Percentiles rank a stretch among this genome's conserved stretches.
Conservation (phyloP, 495 filamentous ascomycete species). For the Wilcoxina mikolae region DNA sequence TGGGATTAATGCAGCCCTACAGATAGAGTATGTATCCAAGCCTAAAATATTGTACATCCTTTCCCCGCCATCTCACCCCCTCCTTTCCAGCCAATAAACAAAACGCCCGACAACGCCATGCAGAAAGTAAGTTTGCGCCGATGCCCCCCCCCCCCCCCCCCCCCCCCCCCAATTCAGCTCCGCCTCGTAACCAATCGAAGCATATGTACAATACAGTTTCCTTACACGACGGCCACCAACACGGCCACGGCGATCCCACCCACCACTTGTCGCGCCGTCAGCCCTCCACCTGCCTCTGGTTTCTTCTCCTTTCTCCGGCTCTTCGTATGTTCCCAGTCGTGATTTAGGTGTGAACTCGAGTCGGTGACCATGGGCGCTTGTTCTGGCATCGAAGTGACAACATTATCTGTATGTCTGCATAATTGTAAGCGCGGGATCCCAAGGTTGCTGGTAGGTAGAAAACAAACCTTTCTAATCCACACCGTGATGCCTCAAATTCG, state of each 20-base stretch:
- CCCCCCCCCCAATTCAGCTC: background rate
- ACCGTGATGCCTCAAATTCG: too few species aligned
- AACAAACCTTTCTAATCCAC: too few species aligned
- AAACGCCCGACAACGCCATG: background rate
- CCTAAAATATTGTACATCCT: background rate
- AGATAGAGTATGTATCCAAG: background rate
- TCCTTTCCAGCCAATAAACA: background rate
- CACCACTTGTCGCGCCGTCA: constrained; percentile 13
- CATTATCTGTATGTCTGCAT: too few species aligned
- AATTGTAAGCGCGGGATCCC: too few species aligned
- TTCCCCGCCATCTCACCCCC: background rate
- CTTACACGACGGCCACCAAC: constrained; percentile 21
- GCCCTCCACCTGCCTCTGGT: background rate
- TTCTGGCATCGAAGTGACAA: too few species aligned
- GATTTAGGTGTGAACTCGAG: too few species aligned
- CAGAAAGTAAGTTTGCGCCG: background rate
- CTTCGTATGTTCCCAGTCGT: background rate
- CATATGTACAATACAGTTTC: too few species aligned
- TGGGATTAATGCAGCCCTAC: background rate
- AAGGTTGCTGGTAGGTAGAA: too few species aligned
- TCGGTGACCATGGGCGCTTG: too few species aligned
- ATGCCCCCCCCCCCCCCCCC: background rate
- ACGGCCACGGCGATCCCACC: constrained; percentile 24
- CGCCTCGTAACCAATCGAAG: too few species aligned
- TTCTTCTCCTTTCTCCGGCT: background rate